These are phyloP conservation scores for Verbascum thapsus DNA, from an alignment of 257 asterid genomes.

Conservation along the genomic window DNA sequence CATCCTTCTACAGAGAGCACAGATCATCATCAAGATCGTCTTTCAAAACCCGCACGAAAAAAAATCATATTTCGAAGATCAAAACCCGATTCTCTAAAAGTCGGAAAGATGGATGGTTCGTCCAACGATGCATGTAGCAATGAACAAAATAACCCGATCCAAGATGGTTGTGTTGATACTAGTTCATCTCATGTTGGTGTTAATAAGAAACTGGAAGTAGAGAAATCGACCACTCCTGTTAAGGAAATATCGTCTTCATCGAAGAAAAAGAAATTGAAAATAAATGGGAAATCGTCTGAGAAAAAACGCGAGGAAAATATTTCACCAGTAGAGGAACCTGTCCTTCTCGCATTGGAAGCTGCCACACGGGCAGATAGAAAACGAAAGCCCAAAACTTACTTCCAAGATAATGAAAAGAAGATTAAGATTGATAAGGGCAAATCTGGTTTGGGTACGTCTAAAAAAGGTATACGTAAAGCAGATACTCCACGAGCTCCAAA, in stretches of 20 bases:
- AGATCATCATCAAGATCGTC: slow-evolving; percentile 43
- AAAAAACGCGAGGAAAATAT: slow-evolving; percentile 32
- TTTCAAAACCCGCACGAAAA: slow-evolving; percentile 64
- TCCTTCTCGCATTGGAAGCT: slow-evolving; percentile 47
- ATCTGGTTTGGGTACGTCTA: slow-evolving; percentile 38
- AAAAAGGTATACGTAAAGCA: slow-evolving; percentile 36
- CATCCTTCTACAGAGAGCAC: slow-evolving; percentile 43
- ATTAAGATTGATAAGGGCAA: slow-evolving; percentile 43
- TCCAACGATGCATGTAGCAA: slow-evolving; percentile 36
- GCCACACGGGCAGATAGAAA: slow-evolving; percentile 42
- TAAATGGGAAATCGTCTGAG: slow-evolving; percentile 42
- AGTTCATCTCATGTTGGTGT: slow-evolving; percentile 38
- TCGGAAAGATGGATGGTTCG: slow-evolving; percentile 42
- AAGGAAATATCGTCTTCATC: slow-evolving; percentile 41
- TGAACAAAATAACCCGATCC: slow-evolving; percentile 37
- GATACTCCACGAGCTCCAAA: slow-evolving; percentile 41
- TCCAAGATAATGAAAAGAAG: slow-evolving; percentile 43
- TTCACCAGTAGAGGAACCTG: slow-evolving; percentile 43
- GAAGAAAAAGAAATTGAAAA: slow-evolving; percentile 40
- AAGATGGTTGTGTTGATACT: slow-evolving; percentile 50
- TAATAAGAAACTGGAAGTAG: slow-evolving; percentile 40
- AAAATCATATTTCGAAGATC: slow-evolving; percentile 56
- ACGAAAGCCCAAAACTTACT: slow-evolving; percentile 43
- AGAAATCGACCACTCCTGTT: slow-evolving; percentile 32
- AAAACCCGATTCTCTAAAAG: slow-evolving; percentile 41